Base-by-base conservation (phyloP, 2,329 filamentous ascomycete species). In the Lasiodiplodia sp. region DNA sequence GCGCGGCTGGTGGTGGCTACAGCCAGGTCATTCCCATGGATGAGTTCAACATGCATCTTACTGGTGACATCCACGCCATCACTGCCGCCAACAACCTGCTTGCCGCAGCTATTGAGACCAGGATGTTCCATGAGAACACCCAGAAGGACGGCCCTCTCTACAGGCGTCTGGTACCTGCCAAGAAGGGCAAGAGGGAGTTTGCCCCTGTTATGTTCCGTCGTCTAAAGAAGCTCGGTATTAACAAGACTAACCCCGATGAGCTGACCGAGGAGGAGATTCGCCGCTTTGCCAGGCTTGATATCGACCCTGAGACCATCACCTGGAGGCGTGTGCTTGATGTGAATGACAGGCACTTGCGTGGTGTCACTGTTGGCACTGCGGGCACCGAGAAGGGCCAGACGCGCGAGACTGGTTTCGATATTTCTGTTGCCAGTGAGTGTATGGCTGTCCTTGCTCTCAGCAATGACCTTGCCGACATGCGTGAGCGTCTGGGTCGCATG, bases 11-110 rank as follows among this genome's bases (percentile, higher is more conserved):
- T 76, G 96, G 96, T 80, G 96, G 96, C 49, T 99, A 98, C 88
- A 97, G 93, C 80, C 96, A 99, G 81, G 96, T 99, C 77, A 98
- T 99, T 75, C 96, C 96, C 69, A 99, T 99, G 96, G 96, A 99
- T 75, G 96, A 99, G 81, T 99, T 99, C 86, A 99, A 99, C 82
- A 85, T 99, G 77, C 96, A 99, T 80, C 84, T 99, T 76, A 99
- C 96, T 67, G 96, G 96, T 75, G 96, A 99, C 79, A 98, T 99
- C 68, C 96, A 99, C 80, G 96, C 96, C 72, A 96, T 99, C 76
- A 94, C 94, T 66, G 95, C 95, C 34, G 96, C 96, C 47, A 99
- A 98, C 87, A 99, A 99, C 82, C 86, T 99, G 69, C 88, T 99
- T 53, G 95, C 96, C 55, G 96, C 96, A 67, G 96, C 96, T 44